Evolutionary conservation across 73 alveolate species (phyloP).

Genomic region (Tetrahymena malaccensis): DNA sequence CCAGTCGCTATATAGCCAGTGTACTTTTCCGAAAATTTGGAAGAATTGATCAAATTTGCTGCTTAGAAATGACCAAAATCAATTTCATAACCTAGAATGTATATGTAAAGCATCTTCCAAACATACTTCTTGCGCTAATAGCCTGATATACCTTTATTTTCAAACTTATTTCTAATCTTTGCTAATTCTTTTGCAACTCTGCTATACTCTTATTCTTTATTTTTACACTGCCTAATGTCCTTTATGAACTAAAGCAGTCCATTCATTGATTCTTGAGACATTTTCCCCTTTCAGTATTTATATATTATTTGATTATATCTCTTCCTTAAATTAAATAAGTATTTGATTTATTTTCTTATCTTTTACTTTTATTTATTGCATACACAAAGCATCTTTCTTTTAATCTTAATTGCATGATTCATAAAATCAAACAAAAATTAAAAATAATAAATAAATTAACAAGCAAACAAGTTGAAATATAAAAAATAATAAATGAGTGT

Average conservation of each 20-base stretch:
- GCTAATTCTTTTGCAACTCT: slow-evolving; percentile 95
- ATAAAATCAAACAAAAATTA: background rate
- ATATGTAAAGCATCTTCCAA: slow-evolving; percentile 93
- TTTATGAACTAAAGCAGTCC: slow-evolving; percentile 95
- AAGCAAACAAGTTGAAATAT: background rate
- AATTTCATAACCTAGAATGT: slow-evolving; percentile 86
- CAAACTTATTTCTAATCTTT: slow-evolving; percentile 91
- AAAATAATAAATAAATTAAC: no score
- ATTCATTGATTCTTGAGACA: slow-evolving; percentile 50
- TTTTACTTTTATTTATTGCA: background rate
- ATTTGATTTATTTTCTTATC: background rate
- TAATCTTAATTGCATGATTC: background rate
- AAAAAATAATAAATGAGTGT: no score
- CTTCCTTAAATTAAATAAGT: background rate
- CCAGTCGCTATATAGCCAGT: slow-evolving; percentile 96
- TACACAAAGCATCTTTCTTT: background rate
- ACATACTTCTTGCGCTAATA: slow-evolving; percentile 95
- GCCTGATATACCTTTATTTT: slow-evolving; percentile 80
- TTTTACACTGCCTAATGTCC: slow-evolving; percentile 92
- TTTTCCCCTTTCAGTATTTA: background rate
- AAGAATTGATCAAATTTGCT: slow-evolving; percentile 81
- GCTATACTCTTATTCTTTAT: slow-evolving; percentile 93
- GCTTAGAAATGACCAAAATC: slow-evolving; percentile 96
- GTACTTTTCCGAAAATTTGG: slow-evolving; percentile 92
- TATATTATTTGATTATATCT: background rate